Evolutionary conservation across 1,284 basidiomycete genomes (phyloP).

Genomic region (Marasmius tenuissimus): DNA sequence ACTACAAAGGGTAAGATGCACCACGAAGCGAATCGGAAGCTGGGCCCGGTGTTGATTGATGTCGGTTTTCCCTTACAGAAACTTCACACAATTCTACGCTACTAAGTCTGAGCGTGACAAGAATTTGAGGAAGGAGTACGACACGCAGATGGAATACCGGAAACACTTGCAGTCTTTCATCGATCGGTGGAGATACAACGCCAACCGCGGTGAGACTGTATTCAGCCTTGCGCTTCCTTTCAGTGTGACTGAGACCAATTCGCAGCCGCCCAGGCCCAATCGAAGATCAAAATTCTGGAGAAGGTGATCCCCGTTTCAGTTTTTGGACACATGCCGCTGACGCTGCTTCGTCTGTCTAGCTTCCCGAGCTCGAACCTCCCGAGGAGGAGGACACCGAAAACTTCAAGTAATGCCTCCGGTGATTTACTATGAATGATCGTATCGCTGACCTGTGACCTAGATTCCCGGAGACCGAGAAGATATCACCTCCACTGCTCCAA

Average conservation of each 20-base stretch:
- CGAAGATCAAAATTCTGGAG: conserved; percentile 97
- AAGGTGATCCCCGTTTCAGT: conserved; percentile 51
- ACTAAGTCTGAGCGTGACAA: conserved; percentile 95
- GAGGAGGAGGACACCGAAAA: conserved; percentile 88
- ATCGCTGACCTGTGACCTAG: conserved; percentile 33
- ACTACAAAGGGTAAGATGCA: conserved; percentile 75
- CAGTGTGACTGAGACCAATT: conserved; percentile 6
- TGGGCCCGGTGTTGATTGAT: not conserved
- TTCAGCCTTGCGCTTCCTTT: not conserved
- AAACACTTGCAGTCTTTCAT: conserved; percentile 97
- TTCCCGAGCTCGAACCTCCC: conserved; percentile 92
- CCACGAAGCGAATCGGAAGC: not conserved
- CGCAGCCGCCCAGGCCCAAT: conserved; percentile 88
- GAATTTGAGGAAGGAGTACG: conserved; percentile 93
- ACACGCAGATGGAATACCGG: conserved; percentile 93
- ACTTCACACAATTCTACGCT: conserved; percentile 98
- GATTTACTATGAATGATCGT: not conserved
- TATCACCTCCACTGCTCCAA: conserved; percentile 95
- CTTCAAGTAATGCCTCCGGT: conserved; percentile 60
- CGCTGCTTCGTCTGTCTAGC: conserved; percentile 32
- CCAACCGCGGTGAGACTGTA: conserved; percentile 66
- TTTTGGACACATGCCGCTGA: not conserved
- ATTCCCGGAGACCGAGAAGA: conserved; percentile 93
- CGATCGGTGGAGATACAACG: conserved; percentile 95
- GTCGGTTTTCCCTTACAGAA: conserved; percentile 52